Evolutionary conservation across 495 filamentous ascomycete genomes (phyloP).

Genomic region (Trichoderma gamsii): DNA sequence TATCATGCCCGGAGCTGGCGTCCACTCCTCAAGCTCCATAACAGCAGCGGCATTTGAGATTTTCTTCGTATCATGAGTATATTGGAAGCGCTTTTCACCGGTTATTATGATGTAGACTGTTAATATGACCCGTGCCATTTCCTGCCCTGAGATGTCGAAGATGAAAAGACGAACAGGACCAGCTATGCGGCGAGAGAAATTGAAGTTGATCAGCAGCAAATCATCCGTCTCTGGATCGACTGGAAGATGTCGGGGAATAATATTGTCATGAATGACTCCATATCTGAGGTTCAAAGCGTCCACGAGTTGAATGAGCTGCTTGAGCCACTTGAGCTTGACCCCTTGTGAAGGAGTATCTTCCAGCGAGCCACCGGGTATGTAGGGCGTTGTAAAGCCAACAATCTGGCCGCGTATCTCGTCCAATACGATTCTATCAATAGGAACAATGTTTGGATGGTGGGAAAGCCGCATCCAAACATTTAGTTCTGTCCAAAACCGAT

Average conservation of each 20-base stretch:
- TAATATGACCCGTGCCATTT: slow-evolving; percentile 24
- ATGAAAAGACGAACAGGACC: slow-evolving; percentile 15
- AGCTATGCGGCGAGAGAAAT: slow-evolving; percentile 21
- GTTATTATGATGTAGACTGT: slow-evolving; percentile 38
- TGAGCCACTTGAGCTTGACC: slow-evolving; percentile 31
- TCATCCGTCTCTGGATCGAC: slow-evolving; percentile 28
- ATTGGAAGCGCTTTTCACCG: no score
- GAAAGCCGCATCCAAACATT: slow-evolving; percentile 11
- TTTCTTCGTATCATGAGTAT: slow-evolving; percentile 22
- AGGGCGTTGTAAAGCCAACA: slow-evolving; percentile 36
- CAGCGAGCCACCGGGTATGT: slow-evolving; percentile 31
- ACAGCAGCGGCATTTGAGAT: slow-evolving; percentile 17
- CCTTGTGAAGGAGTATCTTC: slow-evolving; percentile 21
- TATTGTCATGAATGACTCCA: slow-evolving; percentile 34
- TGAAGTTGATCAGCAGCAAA: slow-evolving; percentile 37
- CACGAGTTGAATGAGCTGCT: slow-evolving; percentile 31
- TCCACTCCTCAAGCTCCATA: slow-evolving; percentile 19
- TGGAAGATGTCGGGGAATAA: slow-evolving; percentile 33
- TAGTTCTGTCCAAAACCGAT: neutral
- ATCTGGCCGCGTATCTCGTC: slow-evolving; percentile 29
- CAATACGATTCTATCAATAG: slow-evolving; percentile 33
- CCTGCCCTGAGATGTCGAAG: slow-evolving; percentile 33
- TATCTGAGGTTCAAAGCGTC: slow-evolving; percentile 34
- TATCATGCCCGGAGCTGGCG: slow-evolving; percentile 23
- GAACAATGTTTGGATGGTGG: slow-evolving; percentile 30